Evolutionary conservation across 805 yeast genomes (phyloP), one percentile per base, ranked within the genome.

Genomic region (Lipomyces chichibuensis): DNA sequence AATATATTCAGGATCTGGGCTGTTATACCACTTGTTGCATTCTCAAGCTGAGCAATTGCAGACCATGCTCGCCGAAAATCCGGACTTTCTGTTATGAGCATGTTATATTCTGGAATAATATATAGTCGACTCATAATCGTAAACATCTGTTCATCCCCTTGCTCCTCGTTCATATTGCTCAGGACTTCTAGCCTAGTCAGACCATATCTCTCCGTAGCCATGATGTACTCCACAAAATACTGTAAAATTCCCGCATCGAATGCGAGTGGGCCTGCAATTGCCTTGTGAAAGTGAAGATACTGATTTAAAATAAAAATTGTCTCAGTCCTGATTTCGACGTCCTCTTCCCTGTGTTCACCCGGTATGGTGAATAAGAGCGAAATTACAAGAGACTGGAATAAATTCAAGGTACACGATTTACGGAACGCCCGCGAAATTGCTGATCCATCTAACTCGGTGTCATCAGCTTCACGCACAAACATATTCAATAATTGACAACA

Each of bases 171-270:
- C 32, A 56, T 14, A 49, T 60, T 60, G 27, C 65, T 46, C 1
- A 65, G 39, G 14, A 52, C 53, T 17, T 57, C 59, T 8, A 65
- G 60, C 17, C 59, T 59, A 11, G 33, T 52, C 17, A 61, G 60
- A 11, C 6, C 23, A 27, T 56, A 25, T n/a, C 29, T n/a, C 32
- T 52, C 35, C 23, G 58, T 7, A 32, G 27, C 25, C n/a, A 37
- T 7, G 23, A 46, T 52, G 57, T 65, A 65, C 37, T 57, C 49
- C n/a, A n/a, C 35, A 29, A 65, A 65, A 43, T 65, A 65, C n/a
- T 57, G 39, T 49, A 57, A 29, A 7, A 65, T 56, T 4, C 66
- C 39, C 13, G 55, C 46, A 5, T 20, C 27, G 11, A 32, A 29
- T n/a, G 46, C 46, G 9, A 56, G 14, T 8, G 25, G 39, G 7